phyloP scores from a whole-genome alignment of 208 protist species.

The Zelonia costaricensis region DNA sequence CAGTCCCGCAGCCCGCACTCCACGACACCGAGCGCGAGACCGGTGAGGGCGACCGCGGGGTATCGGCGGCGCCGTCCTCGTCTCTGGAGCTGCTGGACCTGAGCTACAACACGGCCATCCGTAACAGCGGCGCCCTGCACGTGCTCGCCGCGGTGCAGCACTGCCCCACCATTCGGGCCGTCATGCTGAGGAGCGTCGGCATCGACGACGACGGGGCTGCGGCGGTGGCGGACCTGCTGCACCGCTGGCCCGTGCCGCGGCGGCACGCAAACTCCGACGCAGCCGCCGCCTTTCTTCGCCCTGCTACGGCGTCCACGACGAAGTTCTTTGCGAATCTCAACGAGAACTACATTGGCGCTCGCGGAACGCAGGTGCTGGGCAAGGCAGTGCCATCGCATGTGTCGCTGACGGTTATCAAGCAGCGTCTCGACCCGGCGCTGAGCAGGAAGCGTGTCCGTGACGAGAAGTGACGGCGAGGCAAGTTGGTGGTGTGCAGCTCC shows the following conservation, averaged over 20 bases:
- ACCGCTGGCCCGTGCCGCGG: constrained; percentile 38
- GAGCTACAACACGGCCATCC: constrained; percentile 83
- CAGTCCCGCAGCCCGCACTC: background rate
- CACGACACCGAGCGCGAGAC: background rate
- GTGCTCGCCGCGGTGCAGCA: constrained; percentile 39
- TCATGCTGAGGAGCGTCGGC: constrained; percentile 68
- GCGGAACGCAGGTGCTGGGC: constrained; percentile 52
- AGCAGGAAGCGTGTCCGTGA: constrained; percentile 10
- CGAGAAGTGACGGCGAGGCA: background rate
- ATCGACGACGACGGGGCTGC: constrained; percentile 66
- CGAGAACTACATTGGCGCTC: constrained; percentile 77
- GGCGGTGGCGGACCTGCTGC: constrained; percentile 42
- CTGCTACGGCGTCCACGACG: constrained; percentile 12
- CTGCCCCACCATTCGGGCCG: constrained; percentile 53
- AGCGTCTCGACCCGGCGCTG: constrained; percentile 15
- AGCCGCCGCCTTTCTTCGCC: constrained; percentile 8
- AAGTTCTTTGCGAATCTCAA: constrained; percentile 86
- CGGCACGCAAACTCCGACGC: background rate
- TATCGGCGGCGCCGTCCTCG: background rate
- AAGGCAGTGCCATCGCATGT: constrained; percentile 69
- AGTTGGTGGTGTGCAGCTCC: too few relatives aligned
- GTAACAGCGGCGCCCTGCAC: constrained; percentile 67
- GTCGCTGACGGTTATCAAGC: constrained; percentile 73
- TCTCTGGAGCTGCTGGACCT: constrained; percentile 79
- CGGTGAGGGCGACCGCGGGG: background rate